Base-by-base conservation (phyloP, 805 yeast genomes). In the Yarrowia deformans region DNA sequence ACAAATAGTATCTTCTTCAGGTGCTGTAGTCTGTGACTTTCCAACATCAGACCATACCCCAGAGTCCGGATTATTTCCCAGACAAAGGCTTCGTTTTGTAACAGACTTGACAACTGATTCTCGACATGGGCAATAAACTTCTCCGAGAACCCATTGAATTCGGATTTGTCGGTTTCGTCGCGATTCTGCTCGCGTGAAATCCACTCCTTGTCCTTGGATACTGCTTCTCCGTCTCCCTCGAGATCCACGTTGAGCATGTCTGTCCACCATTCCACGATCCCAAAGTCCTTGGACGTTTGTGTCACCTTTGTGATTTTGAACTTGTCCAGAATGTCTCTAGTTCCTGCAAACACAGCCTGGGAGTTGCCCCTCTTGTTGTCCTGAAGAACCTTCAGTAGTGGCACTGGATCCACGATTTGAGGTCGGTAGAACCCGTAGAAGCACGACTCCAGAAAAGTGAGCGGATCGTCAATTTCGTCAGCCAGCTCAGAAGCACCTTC, bases 401-500 rank as follows among this genome's bases (percentile, higher is more conserved):
- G 48, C 37, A 56, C 63, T 18, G 63, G 63, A 16, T 56, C 63
- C 39, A 56, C 63, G n/a, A 56, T 40, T 10, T 56, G 48, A 0
- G 63, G 63, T 29, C 63, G 63, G 39, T 56, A 56, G 10, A 56
- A 56, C 48, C 63, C 63, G 29, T 56, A 42, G 37, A 56, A 56
- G n/a, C 63, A 29, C 29, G 63, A 56, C 8, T 56, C 63, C 10
- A 56, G 16, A 29, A 56, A 56, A 12, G 48, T 56, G 37, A 56
- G 48, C 10, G 63, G 63, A 6, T 56, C 63, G 39, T 56, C 48
- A 29, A 56, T 56, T 10, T 29, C 10, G 4, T 23, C 48, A n/a
- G 48, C 46, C 39, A 56, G 63, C 16, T 40, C 48, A 2, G 37
- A 40, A 1, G 63, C 63, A 0, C 48, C 48, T 5, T 56, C 48